Evolutionary conservation across 2,329 filamentous ascomycete species (phyloP).

Genomic region (Periconia digitata): DNA sequence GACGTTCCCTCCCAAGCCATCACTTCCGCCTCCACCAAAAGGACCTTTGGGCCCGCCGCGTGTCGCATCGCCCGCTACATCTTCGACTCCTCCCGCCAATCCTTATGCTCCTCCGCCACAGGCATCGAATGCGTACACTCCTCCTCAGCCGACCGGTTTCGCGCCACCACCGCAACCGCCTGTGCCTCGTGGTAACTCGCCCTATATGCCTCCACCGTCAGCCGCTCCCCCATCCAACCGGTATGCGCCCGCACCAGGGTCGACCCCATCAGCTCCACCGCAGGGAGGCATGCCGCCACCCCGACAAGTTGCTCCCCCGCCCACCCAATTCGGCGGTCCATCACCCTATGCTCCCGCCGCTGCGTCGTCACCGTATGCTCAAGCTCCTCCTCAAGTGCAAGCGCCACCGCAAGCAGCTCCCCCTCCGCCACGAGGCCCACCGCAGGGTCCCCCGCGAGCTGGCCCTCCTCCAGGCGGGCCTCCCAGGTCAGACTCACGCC

Average conservation of each 20-base stretch:
- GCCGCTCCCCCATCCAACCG: slow-evolving; percentile 59
- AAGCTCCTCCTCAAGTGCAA: slow-evolving; percentile 35
- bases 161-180: slow-evolving; percentile 56
- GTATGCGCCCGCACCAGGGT: slow-evolving; percentile 66
- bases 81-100: slow-evolving; percentile 56
- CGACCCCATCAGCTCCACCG: slow-evolving; percentile 49
- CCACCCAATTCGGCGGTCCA: slow-evolving; percentile 36
- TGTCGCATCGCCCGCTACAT: slow-evolving; percentile 69
- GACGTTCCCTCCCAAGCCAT: slow-evolving; percentile 61
- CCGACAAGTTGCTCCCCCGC: slow-evolving; percentile 48
- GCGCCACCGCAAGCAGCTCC: slow-evolving; percentile 43
- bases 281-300: slow-evolving; percentile 43
- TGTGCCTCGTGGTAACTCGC: slow-evolving; percentile 75
- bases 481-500: slow-evolving; percentile 43
- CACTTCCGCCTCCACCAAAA: slow-evolving; percentile 83
- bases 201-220: slow-evolving; percentile 82
- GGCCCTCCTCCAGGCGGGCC: slow-evolving; percentile 42
- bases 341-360: slow-evolving; percentile 41
- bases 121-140: slow-evolving; percentile 59
- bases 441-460: slow-evolving; percentile 48
- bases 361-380: slow-evolving; percentile 6
- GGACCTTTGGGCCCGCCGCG: slow-evolving; percentile 50
- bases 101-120: slow-evolving; percentile 66
- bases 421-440: slow-evolving; percentile 37
- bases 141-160: slow-evolving; percentile 49